A percentile compares a stretch with the other conserved stretches of the same genome.
These are phyloP conservation scores for Apophysomyces variabilis DNA, from an alignment of 371 early-diverging fungal genomes.

Conservation along the genomic window DNA sequence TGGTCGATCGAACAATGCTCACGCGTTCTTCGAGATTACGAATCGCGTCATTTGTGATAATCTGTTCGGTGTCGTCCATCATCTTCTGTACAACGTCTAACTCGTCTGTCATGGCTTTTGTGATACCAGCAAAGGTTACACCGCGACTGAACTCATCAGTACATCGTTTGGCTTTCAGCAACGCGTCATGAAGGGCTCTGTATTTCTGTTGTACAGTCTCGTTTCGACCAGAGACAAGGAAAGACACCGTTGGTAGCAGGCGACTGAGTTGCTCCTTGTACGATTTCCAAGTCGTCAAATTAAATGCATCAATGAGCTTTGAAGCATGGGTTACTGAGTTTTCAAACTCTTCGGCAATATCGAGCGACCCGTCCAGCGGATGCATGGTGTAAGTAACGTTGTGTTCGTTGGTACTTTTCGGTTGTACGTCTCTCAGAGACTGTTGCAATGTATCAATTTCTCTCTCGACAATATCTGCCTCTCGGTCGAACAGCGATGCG, in stretches of 20 bases:
- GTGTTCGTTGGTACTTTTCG: constrained; percentile 7
- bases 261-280: constrained; percentile 23
- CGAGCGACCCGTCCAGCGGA: constrained; percentile 33
- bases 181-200: constrained; percentile 6
- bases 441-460: constrained; percentile 7
- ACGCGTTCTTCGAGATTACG: constrained; percentile 41
- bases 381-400: constrained; percentile 17
- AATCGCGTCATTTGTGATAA: constrained; percentile 39
- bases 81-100: constrained; percentile 43
- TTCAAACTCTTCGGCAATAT: constrained; percentile 9
- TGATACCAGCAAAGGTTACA: constrained; percentile 34
- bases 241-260: constrained; percentile 19
- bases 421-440: constrained; percentile 6
- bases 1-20: constrained; percentile 30
- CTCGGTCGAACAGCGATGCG: neutral
- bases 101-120: constrained; percentile 39
- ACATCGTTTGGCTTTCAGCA: constrained; percentile 23
- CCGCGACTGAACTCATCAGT: constrained; percentile 38
- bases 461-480: constrained; percentile 1
- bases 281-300: constrained; percentile 29
- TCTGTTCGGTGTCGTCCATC: constrained; percentile 37
- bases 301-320: constrained; percentile 20
- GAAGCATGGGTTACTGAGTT: constrained; percentile 5
- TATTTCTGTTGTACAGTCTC: constrained; percentile 17
- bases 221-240: constrained; percentile 15